Evolutionary conservation across 441 rosid species (phyloP), one percentile per base, ranked within the genome.

Genomic region (Gossypium aridum): DNA sequence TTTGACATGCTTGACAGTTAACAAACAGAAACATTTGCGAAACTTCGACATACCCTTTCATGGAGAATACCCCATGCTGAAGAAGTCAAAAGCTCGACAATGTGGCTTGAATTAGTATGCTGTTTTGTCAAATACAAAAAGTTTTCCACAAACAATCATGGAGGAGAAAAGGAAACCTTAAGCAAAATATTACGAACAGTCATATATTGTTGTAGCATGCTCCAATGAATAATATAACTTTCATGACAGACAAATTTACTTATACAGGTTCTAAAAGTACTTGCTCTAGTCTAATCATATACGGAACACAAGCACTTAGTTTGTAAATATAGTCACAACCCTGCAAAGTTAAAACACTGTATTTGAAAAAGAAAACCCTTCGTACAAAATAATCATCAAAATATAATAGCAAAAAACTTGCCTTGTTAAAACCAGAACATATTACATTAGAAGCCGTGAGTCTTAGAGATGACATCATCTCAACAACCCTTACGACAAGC

Each of bases 41-140:
- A 20, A 12, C 53, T 57, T 63, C 39, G n/a, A 77, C 79, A 75
- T 81, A 95, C 99, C 92, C 98, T 86, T 76, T 75, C 76, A 51
- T 88, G 77, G 64, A 96, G 90, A 82, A 90, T 85, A 76, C 76
- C 81, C 97, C 99, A 96, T 7, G 92, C 86, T 2, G 94, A 55
- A 79, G 75, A 75, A 51, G 88, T 75, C 77, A 96, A 76, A 81
- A 85, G 85, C 81, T 92, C 91, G 19, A 85, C 47, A 77, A 71
- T 75, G 55, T 76, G 75, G 80, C 96, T 91, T 60, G 88, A 82
- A 57, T 64, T 85, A 56, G 70, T 74, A 72, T 59, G 74, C 97
- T 93, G 88, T 70, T 12, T 80, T 57, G 74, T 51, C 13, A 3
- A 43, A 75, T 34, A 59, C 3, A 71, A 7, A 60, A 79, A 9